These are phyloP conservation scores for Antrodiella citrinella DNA, from an alignment of 768 basidiomycete genomes.

Conservation along the genomic window DNA sequence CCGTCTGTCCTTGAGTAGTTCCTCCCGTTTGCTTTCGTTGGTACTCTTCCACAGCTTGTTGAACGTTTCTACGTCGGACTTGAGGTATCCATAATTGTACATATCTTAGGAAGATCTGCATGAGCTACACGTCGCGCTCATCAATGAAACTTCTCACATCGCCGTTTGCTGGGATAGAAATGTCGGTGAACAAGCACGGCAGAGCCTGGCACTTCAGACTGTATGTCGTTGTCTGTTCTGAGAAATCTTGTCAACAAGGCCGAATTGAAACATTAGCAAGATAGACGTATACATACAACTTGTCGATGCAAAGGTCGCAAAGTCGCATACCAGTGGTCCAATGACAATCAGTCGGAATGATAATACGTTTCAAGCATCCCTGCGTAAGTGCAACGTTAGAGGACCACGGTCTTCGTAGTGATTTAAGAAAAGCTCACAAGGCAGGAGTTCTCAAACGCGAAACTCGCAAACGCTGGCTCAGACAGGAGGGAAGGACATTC, in stretches of 20 bases:
- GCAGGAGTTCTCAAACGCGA: conserved; percentile 6
- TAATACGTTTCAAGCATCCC: neutral
- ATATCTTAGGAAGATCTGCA: neutral
- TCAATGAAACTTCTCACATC: neutral
- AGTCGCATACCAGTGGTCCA: neutral
- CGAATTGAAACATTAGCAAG: neutral
- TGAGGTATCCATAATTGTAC: neutral
- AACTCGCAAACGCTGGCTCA: conserved; percentile 9
- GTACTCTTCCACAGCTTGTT: neutral
- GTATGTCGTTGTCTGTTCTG: neutral
- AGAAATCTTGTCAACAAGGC: neutral
- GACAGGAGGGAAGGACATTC: conserved; percentile 3
- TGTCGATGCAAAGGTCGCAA: neutral
- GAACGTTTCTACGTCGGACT: neutral
- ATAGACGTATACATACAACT: neutral
- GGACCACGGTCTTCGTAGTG: neutral
- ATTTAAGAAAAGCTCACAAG: neutral
- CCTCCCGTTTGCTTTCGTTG: neutral
- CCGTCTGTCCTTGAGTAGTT: neutral
- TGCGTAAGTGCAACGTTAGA: neutral
- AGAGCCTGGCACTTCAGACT: no score
- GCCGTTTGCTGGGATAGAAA: neutral
- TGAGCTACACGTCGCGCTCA: neutral
- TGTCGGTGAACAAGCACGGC: no score
- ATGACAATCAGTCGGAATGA: neutral